These are phyloP conservation scores for Crithidia sp. DNA, from an alignment of 208 protist genomes.

Conservation along the genomic window DNA sequence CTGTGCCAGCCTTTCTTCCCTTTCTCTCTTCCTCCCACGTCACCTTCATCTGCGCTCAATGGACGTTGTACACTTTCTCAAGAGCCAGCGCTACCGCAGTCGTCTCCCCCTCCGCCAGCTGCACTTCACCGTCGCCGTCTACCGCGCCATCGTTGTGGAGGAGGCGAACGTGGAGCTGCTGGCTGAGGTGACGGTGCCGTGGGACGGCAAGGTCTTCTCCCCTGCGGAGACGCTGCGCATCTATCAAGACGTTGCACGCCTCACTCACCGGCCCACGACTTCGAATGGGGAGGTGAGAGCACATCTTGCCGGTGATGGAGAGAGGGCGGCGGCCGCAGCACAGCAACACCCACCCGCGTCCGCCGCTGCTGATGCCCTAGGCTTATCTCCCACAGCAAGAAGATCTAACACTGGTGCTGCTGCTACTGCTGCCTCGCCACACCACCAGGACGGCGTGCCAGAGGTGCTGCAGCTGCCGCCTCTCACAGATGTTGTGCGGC, in stretches of 20 bases:
- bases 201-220: slow-evolving; percentile 73
- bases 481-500: slow-evolving; percentile 19
- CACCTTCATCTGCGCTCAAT: slow-evolving; percentile 27
- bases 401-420: not conserved
- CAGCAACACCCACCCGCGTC: not conserved
- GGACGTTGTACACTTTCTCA: slow-evolving; percentile 64
- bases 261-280: not conserved
- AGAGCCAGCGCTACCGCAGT: slow-evolving; percentile 60
- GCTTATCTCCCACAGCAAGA: not conserved
- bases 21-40: not conserved
- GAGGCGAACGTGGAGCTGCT: slow-evolving; percentile 59
- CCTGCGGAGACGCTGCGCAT: slow-evolving; percentile 53
- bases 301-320: not conserved
- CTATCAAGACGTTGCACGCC: slow-evolving; percentile 24
- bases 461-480: slow-evolving; percentile 12
- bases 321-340: not conserved
- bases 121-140: slow-evolving; percentile 62
- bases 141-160: slow-evolving; percentile 70
- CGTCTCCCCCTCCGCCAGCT: slow-evolving; percentile 55
- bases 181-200: slow-evolving; percentile 48
- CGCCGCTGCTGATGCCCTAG: not conserved
- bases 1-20: not conserved
- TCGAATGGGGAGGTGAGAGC: not conserved
- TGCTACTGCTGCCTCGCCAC: not conserved
- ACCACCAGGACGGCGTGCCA: not conserved